Base-by-base conservation (phyloP, 148 eudicot genomes). In the Nepenthes gracilis region DNA sequence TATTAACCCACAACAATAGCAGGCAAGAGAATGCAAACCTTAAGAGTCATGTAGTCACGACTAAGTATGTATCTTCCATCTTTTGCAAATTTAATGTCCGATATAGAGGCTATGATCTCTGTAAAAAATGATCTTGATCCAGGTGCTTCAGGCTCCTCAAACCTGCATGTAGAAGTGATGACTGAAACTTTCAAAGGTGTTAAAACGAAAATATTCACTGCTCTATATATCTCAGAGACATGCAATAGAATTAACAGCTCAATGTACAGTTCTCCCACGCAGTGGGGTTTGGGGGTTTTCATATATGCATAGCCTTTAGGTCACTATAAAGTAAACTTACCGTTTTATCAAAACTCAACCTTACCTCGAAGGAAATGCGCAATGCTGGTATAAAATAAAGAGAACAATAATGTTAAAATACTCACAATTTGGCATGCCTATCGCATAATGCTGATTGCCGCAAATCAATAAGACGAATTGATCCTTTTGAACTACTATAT, bases 371-470 rank as follows among this genome's bases (percentile, higher is more conserved):
- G 55, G 32, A 32, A 52, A 52, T 10, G 32, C 15, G 15, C 32
- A n/a, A 32, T 13, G 55, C 54, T n/a, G 23, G 23, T 23, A 23
- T 23, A 52, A n/a, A n/a, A 11, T 12, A 38, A 68, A 23, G 64
- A 58, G 61, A 43, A 48, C 14, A 12, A 32, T 62, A 61, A 36
- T 36, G 40, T 9, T 12, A 51, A 59, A 59, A 12, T 57, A 83
- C 94, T 86, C 71, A 86, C 94, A 86, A 64, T 59, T 86, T 83
- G 52, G 88, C 77, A 77, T 86, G 86, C 70, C 73, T 67, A 70
- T 86, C 94, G 75, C 89, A 83, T 54, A 86, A 65, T 63, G 89
- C 94, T 69, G 89, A 83, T 72, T 86, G 89, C 54, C 94, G 86
- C 75, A 86, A 76, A 77, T 86, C 89, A 63, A 86, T 78, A 58